Base-by-base conservation (phyloP, 2,329 filamentous ascomycete genomes). In the Aspergillus thermomutatus region DNA sequence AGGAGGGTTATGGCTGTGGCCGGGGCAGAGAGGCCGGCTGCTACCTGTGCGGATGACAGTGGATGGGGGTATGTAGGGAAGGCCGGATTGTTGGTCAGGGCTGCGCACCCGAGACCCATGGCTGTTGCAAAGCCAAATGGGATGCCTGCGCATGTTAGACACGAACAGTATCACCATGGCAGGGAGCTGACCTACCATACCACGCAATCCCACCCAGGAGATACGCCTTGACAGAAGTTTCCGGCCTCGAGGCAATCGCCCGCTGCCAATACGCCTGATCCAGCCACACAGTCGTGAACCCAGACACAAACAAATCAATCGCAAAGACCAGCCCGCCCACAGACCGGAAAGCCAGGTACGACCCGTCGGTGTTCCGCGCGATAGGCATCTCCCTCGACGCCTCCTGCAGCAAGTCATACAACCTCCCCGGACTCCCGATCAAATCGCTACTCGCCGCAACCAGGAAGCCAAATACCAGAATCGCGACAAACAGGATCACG, bases 31-130 rank as follows among this genome's bases (percentile, higher is more conserved):
- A 75, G 63, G 0, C 75, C 75, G 1, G 72, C 67, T 3, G 68
- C 60, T 11, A 71, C 68, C 55, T 69, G 66, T 9, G 60, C 64
- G 2, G 66, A 54, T 14, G 70, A 66, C 1, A 67, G 60, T 0
- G 66, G 56, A 8, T 67, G 68, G 40, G 81, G 82, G 41, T 79
- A 84, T 0, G 80, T 84, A 0, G 82, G 82, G 49, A 82, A 84
- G 0, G 72, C 67, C 0, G 79, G 74, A 0, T 73, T 74, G 4
- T 68, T 67, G 28, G 82, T 79, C 0, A 82, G 62, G 0, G 73
- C 79, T 0, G 80, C 69, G 1, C 77, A 79, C 0, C 76, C 71
- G 8, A 79, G 73, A 25, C 78, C 77, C 65, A 80, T 77, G 3
- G 80, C 62, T 0, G 80, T 82, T 0, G 79, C 80, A 0, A 82